Evolutionary conservation across 371 early-diverging fungal species (phyloP), one percentile per base, ranked within the genome.

Genomic region (Mortierella sp.): DNA sequence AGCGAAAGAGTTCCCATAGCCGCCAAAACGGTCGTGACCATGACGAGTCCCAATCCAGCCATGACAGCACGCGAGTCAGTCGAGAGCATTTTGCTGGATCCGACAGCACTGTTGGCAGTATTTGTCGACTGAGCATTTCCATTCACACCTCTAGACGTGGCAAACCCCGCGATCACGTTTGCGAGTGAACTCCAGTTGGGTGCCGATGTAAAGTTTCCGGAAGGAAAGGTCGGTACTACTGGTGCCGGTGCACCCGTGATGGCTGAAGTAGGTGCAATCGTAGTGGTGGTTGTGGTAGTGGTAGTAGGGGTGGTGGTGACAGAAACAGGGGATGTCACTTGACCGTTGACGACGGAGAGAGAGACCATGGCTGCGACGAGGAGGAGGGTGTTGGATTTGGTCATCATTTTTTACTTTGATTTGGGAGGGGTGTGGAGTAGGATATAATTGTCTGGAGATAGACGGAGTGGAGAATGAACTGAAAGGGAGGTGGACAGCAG

Each of bases 101-200:
- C 50, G 6, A 9, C 52, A 19, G 56, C 19, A 32, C 46, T 44
- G 19, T 23, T 30, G 26, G 43, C 11, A 4, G 43, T 46, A 21
- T 3, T 1, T 3, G 66, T 66, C 12, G 66, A 49, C 4, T 34
- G 37, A 2, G 66, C 2, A 49, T 48, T 48, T 41, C 59, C 66
- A 53, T 41, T 50, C 17, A 19, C 31, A 15, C 56, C 49, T 50
- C 50, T 55, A 43, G 32, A 58, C 1, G 58, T 11, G 21, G 44
- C 61, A 26, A 26, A 56, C 15, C 51, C 50, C 1, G 56, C 23
- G 30, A 68, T 68, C 69, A 68, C 11, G 52, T 41, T 44, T 1
- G 56, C 69, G 11, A 68, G 43, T 27, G 51, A 49, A 8, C 60
- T 56, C 43, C 60, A 68, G 56, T 68, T 50, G 47, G 56, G 46